Evolutionary conservation across 768 basidiomycete genomes (phyloP).

Genomic region (Hericium alpestre): DNA sequence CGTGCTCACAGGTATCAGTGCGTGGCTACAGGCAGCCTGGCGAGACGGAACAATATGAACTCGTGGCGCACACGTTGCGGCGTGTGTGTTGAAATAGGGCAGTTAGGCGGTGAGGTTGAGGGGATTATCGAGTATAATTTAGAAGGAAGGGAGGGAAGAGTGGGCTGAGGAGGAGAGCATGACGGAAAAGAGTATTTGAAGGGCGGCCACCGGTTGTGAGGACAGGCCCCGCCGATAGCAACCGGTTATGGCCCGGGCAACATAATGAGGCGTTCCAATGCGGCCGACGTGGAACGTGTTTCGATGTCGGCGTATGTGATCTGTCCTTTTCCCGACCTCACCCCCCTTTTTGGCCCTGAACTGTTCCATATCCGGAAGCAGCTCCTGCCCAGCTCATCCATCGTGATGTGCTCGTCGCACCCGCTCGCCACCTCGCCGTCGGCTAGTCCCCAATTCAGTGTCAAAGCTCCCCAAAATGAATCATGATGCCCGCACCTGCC

Average conservation of each 20-base stretch:
- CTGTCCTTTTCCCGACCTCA: neutral
- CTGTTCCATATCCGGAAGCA: neutral
- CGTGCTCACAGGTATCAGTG: neutral
- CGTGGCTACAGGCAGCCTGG: neutral
- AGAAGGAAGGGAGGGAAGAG: slow-evolving; percentile 15
- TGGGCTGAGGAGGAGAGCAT: slow-evolving; percentile 19
- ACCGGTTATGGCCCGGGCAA: slow-evolving; percentile 39
- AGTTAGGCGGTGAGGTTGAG: slow-evolving; percentile 6
- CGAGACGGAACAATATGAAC: neutral
- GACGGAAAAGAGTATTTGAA: slow-evolving; percentile 30
- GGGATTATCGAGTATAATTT: neutral
- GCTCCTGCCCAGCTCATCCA: neutral
- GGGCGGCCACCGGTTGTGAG: slow-evolving; percentile 34
- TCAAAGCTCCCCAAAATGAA: neutral
- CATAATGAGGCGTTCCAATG: slow-evolving; percentile 40
- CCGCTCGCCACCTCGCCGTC: too few relatives aligned
- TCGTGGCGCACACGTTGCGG: neutral
- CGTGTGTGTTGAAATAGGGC: neutral
- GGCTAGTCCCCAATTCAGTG: neutral
- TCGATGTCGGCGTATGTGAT: slow-evolving; percentile 37
- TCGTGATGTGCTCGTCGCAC: neutral
- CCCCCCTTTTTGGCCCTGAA: neutral
- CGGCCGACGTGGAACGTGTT: slow-evolving; percentile 74
- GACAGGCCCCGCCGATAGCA: slow-evolving; percentile 42
- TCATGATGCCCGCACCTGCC: neutral